phyloP scores from a whole-genome alignment of 73 alveolate species.

The Paramecium sonneborni region DNA sequence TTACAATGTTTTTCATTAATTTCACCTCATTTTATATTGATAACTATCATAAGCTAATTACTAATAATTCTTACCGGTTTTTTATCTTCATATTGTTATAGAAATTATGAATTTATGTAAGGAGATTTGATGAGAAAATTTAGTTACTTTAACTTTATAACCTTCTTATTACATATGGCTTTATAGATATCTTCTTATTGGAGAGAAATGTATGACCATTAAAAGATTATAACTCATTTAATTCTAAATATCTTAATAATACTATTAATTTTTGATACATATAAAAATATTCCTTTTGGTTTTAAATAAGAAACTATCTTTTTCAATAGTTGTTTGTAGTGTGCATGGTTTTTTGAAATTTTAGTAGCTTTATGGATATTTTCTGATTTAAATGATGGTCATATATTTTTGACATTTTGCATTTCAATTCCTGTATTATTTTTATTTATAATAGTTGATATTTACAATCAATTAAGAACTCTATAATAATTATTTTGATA shows the following conservation, averaged over 20 bases:
- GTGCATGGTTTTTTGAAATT: background rate
- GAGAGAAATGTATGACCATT: background rate
- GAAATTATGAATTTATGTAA: constrained; percentile 8
- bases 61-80: background rate
- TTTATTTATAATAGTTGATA: background rate
- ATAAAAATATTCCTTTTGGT: background rate
- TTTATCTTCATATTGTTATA: background rate
- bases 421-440: background rate
- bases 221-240: background rate
- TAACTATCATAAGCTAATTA: background rate
- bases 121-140: background rate
- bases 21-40: background rate
- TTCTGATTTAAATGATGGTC: background rate
- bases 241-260: background rate
- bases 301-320: background rate
- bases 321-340: background rate
- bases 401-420: background rate
- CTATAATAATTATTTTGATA: background rate
- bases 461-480: background rate
- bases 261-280: background rate
- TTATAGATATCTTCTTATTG: background rate
- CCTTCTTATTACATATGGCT: background rate
- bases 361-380: background rate
- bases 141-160: background rate
- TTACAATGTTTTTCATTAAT: background rate